Conservation (phyloP, 768 basidiomycete genomes). For the Mycena pura region DNA sequence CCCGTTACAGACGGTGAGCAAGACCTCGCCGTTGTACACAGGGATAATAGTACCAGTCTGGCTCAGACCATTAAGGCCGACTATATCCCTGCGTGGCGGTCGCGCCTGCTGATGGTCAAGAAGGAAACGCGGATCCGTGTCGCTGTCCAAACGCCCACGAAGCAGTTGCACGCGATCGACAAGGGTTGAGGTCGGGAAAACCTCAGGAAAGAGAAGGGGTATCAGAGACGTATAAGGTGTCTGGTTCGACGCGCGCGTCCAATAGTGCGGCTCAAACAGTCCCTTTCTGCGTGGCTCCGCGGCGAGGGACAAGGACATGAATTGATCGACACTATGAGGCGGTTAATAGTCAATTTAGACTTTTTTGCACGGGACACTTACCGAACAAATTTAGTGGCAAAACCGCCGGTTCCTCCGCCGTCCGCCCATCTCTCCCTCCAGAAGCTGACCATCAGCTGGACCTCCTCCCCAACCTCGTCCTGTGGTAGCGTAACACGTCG, state of each 20-base stretch:
- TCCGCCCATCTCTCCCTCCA: conserved; percentile 61
- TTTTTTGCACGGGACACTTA: conserved; percentile 45
- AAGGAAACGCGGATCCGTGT: conserved; percentile 64
- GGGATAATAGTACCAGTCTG: conserved; percentile 75
- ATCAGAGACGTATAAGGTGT: conserved; percentile 55
- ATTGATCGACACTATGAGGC: conserved; percentile 67
- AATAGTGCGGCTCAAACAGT: conserved; percentile 79
- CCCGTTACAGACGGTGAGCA: conserved; percentile 69
- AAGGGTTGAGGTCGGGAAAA: conserved; percentile 69
- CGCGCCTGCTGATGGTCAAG: conserved; percentile 51
- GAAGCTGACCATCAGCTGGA: conserved; percentile 56
- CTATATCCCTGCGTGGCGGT: conserved; percentile 39
- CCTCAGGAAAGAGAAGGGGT: conserved; percentile 79
- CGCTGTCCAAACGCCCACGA: conserved; percentile 75
- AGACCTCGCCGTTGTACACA: conserved; percentile 75
- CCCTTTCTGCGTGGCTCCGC: conserved; percentile 79
- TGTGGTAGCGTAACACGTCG: conserved; percentile 43
- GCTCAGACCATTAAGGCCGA: conserved; percentile 48
- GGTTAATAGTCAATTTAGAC: neutral
- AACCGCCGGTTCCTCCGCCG: conserved; percentile 45
- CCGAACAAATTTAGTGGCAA: conserved; percentile 68
- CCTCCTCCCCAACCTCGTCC: conserved; percentile 51
- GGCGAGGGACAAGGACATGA: conserved; percentile 77
- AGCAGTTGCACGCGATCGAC: conserved; percentile 71
- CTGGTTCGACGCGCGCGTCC: conserved; percentile 54